These are phyloP conservation scores for Erysiphe pulchra DNA, from an alignment of 2,329 filamentous ascomycete genomes.

Conservation along the genomic window DNA sequence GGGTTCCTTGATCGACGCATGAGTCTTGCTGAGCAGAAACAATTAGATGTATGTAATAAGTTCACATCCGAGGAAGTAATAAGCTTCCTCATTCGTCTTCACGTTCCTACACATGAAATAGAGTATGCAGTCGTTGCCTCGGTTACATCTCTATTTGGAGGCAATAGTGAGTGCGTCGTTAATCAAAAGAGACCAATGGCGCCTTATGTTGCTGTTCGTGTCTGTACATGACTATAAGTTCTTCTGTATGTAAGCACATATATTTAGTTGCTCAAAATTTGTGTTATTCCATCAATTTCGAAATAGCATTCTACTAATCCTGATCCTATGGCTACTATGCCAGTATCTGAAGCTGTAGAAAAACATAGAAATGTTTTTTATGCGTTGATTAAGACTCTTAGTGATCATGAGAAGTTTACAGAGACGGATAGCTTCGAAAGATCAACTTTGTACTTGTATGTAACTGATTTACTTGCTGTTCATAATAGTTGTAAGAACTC, in stretches of 20 bases:
- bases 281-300: neutral
- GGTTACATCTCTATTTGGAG: neutral
- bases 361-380: neutral
- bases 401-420: neutral
- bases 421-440: neutral
- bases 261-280: neutral
- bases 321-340: neutral
- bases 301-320: too few relatives aligned
- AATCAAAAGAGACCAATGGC: neutral
- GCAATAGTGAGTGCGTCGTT: neutral
- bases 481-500: neutral
- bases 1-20: neutral
- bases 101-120: neutral
- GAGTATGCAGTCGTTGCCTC: neutral
- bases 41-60: neutral
- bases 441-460: neutral
- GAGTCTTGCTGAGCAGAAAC: neutral
- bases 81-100: neutral
- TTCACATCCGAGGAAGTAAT: neutral
- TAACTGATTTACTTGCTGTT: neutral
- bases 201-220: neutral
- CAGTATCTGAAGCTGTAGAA: neutral
- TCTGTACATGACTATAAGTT: neutral
- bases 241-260: neutral
- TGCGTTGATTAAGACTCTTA: neutral